Percentiles rank a stretch among this genome's conserved stretches.
Conservation (phyloP, 2,329 filamentous ascomycete species). For the Sclerotinia minor region DNA sequence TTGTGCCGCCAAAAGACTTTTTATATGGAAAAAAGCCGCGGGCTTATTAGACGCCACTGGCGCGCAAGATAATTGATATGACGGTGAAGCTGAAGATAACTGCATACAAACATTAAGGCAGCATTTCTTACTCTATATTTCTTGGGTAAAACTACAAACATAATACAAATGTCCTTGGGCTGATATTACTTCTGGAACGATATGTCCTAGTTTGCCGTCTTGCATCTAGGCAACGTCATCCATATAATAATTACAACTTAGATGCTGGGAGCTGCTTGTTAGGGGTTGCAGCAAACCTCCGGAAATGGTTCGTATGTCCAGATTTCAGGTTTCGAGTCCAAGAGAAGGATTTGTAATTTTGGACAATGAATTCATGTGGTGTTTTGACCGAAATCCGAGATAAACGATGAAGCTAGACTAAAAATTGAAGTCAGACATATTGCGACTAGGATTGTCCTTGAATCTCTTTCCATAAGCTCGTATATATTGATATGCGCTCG, state of each 20-base stretch:
- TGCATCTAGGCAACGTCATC: conserved; percentile 12
- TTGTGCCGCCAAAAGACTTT: background rate
- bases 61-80: conserved; percentile 14
- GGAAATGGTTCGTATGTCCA: background rate
- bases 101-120: conserved; percentile 9
- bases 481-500: background rate
- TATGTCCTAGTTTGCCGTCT: background rate
- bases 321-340: background rate
- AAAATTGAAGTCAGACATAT: background rate
- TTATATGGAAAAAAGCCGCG: conserved; percentile 8
- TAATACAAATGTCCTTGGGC: background rate
- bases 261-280: conserved; percentile 8
- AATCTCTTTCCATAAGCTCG: background rate
- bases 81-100: conserved; percentile 18
- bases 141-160: background rate
- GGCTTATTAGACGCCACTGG: conserved; percentile 22
- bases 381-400: background rate
- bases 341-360: conserved; percentile 9
- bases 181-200: background rate
- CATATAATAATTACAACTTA: background rate
- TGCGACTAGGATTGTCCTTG: conserved; percentile 2
- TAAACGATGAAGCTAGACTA: background rate
- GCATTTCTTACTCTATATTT: background rate
- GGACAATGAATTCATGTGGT: background rate
- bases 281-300: background rate